Evolutionary conservation across 345 rosid species (phyloP).

Genomic region (Citrus mangshanensis): DNA sequence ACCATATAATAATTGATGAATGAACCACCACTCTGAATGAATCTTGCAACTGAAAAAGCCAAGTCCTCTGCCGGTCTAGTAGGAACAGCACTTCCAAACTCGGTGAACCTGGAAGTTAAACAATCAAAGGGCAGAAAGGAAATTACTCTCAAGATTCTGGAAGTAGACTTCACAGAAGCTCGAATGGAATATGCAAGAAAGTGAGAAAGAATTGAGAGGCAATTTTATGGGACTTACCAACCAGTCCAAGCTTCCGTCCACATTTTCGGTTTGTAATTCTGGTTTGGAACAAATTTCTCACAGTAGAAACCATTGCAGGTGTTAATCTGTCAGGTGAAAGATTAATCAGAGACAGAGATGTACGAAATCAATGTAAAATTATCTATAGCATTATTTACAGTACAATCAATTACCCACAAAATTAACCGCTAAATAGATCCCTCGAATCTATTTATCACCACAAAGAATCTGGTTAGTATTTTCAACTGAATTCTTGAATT

Average conservation of each 20-base stretch:
- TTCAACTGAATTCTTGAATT: background rate
- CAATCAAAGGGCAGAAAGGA: background rate
- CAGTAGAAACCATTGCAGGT: constrained; percentile 94
- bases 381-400: background rate
- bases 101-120: constrained; percentile 44
- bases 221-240: constrained; percentile 50
- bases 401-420: background rate
- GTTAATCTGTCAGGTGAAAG: constrained; percentile 49
- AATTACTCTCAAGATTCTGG: background rate
- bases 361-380: background rate
- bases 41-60: constrained; percentile 75
- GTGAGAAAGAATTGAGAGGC: background rate
- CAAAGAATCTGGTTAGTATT: background rate
- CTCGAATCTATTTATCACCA: background rate
- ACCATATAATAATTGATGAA: constrained; percentile 90
- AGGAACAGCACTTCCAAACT: constrained; percentile 73
- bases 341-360: background rate
- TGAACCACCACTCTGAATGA: constrained; percentile 80
- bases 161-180: background rate
- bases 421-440: background rate
- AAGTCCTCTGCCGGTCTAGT: constrained; percentile 68
- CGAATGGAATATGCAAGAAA: background rate
- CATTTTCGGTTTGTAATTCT: constrained; percentile 72
- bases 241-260: constrained; percentile 98
- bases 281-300: constrained; percentile 63